Evolutionary conservation across 106 monocot genomes (phyloP).

Genomic region (Dendrobium huoshanense): DNA sequence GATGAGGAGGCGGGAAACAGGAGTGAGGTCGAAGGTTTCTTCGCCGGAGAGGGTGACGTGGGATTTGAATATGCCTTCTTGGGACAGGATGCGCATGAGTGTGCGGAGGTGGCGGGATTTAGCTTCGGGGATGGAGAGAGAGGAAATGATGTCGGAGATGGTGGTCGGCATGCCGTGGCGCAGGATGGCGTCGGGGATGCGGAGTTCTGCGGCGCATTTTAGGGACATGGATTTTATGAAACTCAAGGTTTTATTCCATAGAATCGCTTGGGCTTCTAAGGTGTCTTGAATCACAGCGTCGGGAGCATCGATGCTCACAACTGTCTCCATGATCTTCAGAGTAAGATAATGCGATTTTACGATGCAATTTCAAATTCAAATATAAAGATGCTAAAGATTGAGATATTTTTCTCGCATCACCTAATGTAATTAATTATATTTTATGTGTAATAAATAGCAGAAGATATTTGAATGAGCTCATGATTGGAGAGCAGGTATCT

Average conservation of each 20-base stretch:
- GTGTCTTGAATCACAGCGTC: neutral
- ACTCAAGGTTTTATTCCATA: constrained; percentile 9
- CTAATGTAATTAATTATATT: too few species aligned
- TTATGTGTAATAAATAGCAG: too few species aligned
- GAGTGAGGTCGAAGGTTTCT: constrained; percentile 6
- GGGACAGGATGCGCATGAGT: constrained; percentile 20
- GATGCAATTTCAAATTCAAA: too few species aligned
- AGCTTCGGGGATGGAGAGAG: neutral
- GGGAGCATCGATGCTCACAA: neutral
- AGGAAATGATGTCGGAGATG: constrained; percentile 9
- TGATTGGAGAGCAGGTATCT: too few species aligned
- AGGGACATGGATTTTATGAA: constrained; percentile 15
- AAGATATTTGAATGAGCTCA: too few species aligned
- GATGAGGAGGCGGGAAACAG: constrained; percentile 8
- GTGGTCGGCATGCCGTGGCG: constrained; percentile 11
- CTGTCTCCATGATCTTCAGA: neutral
- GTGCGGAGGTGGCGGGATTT: neutral
- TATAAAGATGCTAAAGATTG: too few species aligned
- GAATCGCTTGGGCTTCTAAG: constrained; percentile 4
- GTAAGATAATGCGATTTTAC: too few species aligned
- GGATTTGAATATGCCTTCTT: constrained; percentile 5
- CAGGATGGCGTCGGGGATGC: constrained; percentile 19
- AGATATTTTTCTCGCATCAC: too few species aligned
- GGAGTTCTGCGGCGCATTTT: constrained; percentile 26
- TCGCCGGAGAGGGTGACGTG: neutral